Percentiles rank a stretch among this genome's conserved stretches.
Evolutionary conservation across 495 filamentous ascomycete species (phyloP).

Genomic region (Physcia stellaris): DNA sequence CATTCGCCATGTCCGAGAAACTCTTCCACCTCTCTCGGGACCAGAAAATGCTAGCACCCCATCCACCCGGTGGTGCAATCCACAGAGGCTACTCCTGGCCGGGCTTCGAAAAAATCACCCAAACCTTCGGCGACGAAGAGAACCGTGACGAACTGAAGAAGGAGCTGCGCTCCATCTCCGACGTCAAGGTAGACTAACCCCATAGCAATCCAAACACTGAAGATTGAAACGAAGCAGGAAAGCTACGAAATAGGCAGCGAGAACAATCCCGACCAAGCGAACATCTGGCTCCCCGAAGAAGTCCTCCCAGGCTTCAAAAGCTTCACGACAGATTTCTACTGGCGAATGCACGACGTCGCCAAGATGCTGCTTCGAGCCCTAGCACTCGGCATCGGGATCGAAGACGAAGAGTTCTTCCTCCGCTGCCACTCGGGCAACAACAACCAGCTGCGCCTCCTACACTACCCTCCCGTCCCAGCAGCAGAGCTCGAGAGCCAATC

Average conservation of each 20-base stretch:
- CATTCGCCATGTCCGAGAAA: constrained; percentile 37
- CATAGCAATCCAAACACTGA: not conserved
- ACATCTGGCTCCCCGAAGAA: constrained; percentile 49
- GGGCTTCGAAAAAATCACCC: constrained; percentile 46
- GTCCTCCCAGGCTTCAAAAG: constrained; percentile 43
- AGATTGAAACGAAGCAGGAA: no score
- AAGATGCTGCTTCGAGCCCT: constrained; percentile 35
- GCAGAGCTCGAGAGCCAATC: constrained; percentile 28
- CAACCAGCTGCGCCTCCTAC: constrained; percentile 50
- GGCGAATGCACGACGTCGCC: constrained; percentile 32
- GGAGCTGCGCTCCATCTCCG: constrained; percentile 25
- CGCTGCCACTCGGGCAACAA: constrained; percentile 41
- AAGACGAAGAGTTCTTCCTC: constrained; percentile 36
- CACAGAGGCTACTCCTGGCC: constrained; percentile 48
- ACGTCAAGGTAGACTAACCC: constrained; percentile 25
- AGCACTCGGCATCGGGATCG: constrained; percentile 39
- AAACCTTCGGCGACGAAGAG: constrained; percentile 39
- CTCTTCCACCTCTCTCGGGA: constrained; percentile 29
- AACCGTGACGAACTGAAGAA: constrained; percentile 17
- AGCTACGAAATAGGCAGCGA: constrained; percentile 55
- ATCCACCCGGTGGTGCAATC: constrained; percentile 6
- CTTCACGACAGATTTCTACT: constrained; percentile 46
- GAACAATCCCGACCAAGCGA: constrained; percentile 38
- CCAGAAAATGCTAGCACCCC: not conserved
- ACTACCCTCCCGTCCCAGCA: constrained; percentile 47